These are phyloP conservation scores for Solanum medicagineum DNA, from an alignment of 257 asterid genomes.

Conservation along the genomic window DNA sequence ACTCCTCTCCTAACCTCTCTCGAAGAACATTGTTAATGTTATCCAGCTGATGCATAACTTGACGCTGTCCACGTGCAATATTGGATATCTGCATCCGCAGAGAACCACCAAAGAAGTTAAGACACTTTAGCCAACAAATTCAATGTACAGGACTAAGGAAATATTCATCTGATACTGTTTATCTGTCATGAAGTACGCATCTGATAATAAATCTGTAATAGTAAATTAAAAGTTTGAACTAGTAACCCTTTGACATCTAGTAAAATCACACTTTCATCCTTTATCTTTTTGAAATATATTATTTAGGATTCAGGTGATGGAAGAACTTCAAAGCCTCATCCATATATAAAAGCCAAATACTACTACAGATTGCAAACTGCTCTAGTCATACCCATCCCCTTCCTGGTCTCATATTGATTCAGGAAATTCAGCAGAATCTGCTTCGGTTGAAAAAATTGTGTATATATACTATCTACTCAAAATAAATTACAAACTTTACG, in stretches of 20 bases:
- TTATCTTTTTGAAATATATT: background rate
- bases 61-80: conserved; percentile 67
- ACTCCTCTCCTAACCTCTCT: conserved; percentile 6
- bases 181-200: background rate
- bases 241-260: background rate
- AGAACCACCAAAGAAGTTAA: background rate
- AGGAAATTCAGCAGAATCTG: background rate
- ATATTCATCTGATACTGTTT: background rate
- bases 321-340: background rate
- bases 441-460: background rate
- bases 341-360: background rate
- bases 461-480: background rate
- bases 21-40: conserved; percentile 46
- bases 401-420: background rate
- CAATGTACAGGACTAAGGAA: background rate
- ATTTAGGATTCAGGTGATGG: background rate
- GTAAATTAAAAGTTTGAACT: background rate
- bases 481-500: background rate
- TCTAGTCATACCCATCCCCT: background rate
- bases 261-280: background rate
- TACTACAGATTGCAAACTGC: background rate
- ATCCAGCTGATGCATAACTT: conserved; percentile 70
- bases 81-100: conserved; percentile 37
- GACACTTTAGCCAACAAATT: background rate
- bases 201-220: background rate